A percentile compares a stretch with the other conserved stretches of the same genome.
phyloP scores from a whole-genome alignment of 768 basidiomycete species.

The Leccinum disarticulatum region DNA sequence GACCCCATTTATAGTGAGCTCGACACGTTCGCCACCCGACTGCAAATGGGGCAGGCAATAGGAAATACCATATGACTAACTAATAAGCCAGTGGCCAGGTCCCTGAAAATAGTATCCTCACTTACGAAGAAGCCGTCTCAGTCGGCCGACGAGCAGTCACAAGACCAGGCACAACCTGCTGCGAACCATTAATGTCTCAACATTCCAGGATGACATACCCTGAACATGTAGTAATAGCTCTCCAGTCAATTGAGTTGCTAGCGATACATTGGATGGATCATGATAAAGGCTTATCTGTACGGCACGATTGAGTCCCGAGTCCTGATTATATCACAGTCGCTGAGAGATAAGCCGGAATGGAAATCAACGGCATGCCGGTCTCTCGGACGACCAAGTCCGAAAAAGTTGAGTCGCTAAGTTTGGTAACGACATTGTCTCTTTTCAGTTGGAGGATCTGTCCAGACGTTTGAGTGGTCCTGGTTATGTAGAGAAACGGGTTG shows the following conservation, averaged over 20 bases:
- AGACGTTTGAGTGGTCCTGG: background rate
- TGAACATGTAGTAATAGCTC: too few relatives aligned
- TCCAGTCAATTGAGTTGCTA: too few relatives aligned
- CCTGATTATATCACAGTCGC: background rate
- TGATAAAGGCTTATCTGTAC: too few relatives aligned
- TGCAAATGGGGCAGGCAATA: background rate
- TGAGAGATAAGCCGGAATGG: constrained; percentile 52
- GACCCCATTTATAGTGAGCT: background rate
- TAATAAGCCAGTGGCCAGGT: background rate
- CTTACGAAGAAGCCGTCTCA: too few relatives aligned
- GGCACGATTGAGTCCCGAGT: too few relatives aligned
- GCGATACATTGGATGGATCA: too few relatives aligned
- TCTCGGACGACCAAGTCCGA: constrained; percentile 39
- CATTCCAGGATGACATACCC: too few relatives aligned
- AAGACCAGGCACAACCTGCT: too few relatives aligned
- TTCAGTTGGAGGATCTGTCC: constrained; percentile 62
- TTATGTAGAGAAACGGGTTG: background rate
- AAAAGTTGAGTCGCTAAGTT: constrained; percentile 28
- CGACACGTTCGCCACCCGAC: background rate
- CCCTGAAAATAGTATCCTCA: background rate
- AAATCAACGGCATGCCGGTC: constrained; percentile 40
- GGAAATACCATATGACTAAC: background rate
- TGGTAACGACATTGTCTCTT: constrained; percentile 53
- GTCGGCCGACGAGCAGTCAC: too few relatives aligned
- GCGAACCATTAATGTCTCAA: too few relatives aligned